Percentiles rank a stretch among this genome's conserved stretches.
These are phyloP conservation scores for Pyricularia sp. DNA, from an alignment of 2,329 filamentous ascomycete species.

Conservation along the genomic window DNA sequence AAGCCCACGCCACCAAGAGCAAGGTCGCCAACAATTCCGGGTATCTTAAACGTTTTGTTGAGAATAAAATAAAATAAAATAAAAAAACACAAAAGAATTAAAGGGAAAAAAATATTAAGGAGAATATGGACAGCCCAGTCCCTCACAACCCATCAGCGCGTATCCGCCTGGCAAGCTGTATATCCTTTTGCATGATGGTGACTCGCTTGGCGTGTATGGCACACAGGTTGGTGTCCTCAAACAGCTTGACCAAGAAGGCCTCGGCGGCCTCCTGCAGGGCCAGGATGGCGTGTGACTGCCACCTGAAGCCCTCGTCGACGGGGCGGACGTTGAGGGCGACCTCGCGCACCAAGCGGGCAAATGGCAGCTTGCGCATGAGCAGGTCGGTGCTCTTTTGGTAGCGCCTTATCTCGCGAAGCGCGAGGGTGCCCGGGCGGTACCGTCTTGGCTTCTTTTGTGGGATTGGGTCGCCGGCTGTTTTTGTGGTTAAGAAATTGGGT, in stretches of 20 bases:
- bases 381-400: constrained; percentile 87
- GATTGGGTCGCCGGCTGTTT: constrained; percentile 57
- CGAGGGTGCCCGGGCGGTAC: constrained; percentile 69
- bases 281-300: constrained; percentile 91
- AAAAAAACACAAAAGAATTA: not conserved
- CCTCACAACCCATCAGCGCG: constrained; percentile 37
- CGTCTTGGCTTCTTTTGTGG: constrained; percentile 48
- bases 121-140: not conserved
- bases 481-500: constrained; percentile 6
- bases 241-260: constrained; percentile 90
- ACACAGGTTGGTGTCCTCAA: constrained; percentile 91
- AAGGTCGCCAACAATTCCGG: not conserved
- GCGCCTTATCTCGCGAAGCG: constrained; percentile 79
- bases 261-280: constrained; percentile 93
- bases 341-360: constrained; percentile 64
- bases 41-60: not conserved
- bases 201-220: constrained; percentile 94
- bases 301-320: constrained; percentile 60
- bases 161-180: constrained; percentile 77
- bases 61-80: not conserved
- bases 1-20: not conserved
- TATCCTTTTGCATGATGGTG: constrained; percentile 91
- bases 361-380: constrained; percentile 67
- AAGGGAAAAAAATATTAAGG: not conserved
- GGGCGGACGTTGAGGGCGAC: constrained; percentile 55